Conservation (phyloP, 1,284 basidiomycete species). For the Fomitopsis palustris region DNA sequence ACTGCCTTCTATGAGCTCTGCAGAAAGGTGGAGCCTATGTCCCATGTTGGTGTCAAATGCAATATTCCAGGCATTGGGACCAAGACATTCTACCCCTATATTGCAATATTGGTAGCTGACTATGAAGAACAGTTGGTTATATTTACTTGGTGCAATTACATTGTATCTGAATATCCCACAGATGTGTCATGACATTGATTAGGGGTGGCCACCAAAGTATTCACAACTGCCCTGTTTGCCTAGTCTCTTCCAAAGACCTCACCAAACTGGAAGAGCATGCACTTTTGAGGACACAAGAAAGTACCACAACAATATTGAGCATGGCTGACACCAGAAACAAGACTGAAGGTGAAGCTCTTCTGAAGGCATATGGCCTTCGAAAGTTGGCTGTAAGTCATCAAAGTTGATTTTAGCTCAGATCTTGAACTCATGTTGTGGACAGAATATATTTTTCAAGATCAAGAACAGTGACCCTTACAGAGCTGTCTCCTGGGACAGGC, state of each 20-base stretch:
- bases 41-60: neutral
- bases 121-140: constrained; percentile 16
- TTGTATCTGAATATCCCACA: too few relatives aligned
- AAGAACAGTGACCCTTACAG: too few relatives aligned
- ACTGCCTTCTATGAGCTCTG: constrained; percentile 10
- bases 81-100: too few relatives aligned
- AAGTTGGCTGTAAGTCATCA: neutral
- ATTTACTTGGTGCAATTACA: too few relatives aligned
- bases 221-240: neutral
- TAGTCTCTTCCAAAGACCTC: neutral
- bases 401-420: too few relatives aligned
- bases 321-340: neutral
- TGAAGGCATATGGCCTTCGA: neutral
- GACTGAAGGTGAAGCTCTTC: neutral
- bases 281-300: neutral
- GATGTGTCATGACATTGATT: constrained; percentile 11
- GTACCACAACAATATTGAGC: neutral
- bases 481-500: too few relatives aligned
- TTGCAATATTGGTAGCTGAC: too few relatives aligned
- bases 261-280: neutral
- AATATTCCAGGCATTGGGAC: too few relatives aligned
- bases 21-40: neutral
- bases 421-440: too few relatives aligned
- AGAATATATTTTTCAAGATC: too few relatives aligned
- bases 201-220: constrained; percentile 3